Percentiles rank a stretch among this genome's conserved stretches.
Evolutionary conservation across 1,284 basidiomycete genomes (phyloP).

Genomic region (Marasmius fiardii): DNA sequence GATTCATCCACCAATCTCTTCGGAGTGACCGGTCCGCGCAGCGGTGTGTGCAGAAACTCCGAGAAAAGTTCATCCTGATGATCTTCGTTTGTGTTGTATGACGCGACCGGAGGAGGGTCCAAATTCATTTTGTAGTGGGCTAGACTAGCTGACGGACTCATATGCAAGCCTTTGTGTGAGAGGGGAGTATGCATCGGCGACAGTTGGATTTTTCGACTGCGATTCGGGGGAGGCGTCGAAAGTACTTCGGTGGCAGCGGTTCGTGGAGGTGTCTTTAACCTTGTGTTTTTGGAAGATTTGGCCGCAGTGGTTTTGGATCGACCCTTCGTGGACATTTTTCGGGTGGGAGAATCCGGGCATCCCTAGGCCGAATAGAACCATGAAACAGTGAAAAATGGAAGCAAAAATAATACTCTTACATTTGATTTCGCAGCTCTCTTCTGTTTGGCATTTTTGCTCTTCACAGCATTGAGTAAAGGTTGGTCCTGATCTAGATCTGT

Average conservation of each 20-base stretch:
- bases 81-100: constrained; percentile 33
- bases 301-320: constrained; percentile 29
- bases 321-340: constrained; percentile 9
- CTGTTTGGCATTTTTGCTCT: constrained; percentile 11
- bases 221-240: constrained; percentile 25
- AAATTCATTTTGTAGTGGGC: constrained; percentile 61
- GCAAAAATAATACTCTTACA: constrained; percentile 19
- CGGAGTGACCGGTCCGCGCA: constrained; percentile 55
- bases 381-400: constrained; percentile 18
- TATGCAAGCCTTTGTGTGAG: constrained; percentile 63
- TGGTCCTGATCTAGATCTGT: constrained; percentile 11
- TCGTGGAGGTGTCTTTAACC: constrained; percentile 36
- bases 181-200: constrained; percentile 63
- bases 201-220: constrained; percentile 28
- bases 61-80: constrained; percentile 33
- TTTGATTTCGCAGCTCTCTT: constrained; percentile 20
- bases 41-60: constrained; percentile 51
- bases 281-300: constrained; percentile 22
- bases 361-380: constrained; percentile 16
- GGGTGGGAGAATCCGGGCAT: constrained; percentile 45
- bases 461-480: constrained; percentile 7
- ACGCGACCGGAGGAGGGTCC: constrained; percentile 53
- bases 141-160: constrained; percentile 61
- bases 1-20: constrained; percentile 44
- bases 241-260: constrained; percentile 25